Evolutionary conservation across 306 rosid species (phyloP).

Genomic region (Cicer chorassanicum): DNA sequence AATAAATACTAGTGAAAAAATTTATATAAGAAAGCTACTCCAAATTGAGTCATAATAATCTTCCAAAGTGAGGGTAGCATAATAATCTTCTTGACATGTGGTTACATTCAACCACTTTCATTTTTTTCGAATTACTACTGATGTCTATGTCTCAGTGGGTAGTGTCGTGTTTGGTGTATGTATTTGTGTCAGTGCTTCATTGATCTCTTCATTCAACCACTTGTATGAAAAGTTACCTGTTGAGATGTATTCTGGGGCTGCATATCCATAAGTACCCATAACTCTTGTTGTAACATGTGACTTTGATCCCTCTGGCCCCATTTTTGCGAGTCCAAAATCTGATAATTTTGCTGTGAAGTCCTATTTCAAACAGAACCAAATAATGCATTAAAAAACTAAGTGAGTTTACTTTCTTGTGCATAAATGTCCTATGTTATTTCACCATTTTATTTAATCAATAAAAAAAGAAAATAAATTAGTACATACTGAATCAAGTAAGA

Average conservation of each 20-base stretch:
- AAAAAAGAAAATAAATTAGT: neutral
- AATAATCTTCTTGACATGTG: too few relatives aligned
- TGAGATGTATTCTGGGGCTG: slow-evolving; percentile 92
- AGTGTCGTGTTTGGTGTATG: too few relatives aligned
- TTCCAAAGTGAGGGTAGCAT: too few relatives aligned
- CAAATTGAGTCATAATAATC: neutral
- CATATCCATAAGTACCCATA: slow-evolving; percentile 96
- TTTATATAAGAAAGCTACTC: neutral
- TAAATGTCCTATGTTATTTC: neutral
- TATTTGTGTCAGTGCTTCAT: too few relatives aligned
- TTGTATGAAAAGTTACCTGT: slow-evolving; percentile 62
- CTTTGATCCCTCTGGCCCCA: slow-evolving; percentile 98
- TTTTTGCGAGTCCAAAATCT: slow-evolving; percentile 94
- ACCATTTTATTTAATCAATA: neutral
- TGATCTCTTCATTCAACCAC: neutral
- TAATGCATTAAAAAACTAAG: slow-evolving; percentile 8
- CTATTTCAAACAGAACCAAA: slow-evolving; percentile 48
- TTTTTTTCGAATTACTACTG: too few relatives aligned
- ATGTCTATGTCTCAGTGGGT: too few relatives aligned
- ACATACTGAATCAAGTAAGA: slow-evolving; percentile 84
- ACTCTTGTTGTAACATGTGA: slow-evolving; percentile 94
- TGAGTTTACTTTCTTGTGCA: slow-evolving; percentile 6
- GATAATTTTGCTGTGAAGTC: slow-evolving; percentile 92
- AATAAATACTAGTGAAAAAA: too few relatives aligned
- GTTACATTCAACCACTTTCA: too few relatives aligned